Evolutionary conservation across 257 asterid species (phyloP).

Genomic region (Ilex asprella): DNA sequence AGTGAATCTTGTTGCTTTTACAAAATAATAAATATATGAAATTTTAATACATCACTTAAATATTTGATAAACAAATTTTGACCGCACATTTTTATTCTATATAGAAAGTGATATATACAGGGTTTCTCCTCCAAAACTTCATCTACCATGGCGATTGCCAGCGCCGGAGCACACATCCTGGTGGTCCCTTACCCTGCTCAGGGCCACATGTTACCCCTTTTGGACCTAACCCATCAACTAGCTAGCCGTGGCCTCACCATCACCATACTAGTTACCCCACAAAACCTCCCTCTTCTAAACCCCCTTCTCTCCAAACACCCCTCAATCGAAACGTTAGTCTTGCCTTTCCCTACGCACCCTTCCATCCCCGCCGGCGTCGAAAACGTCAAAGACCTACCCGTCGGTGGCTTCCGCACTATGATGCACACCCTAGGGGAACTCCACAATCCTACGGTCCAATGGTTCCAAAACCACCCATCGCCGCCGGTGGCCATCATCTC

Average conservation of each 20-base stretch:
- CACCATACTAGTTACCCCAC: constrained; percentile 69
- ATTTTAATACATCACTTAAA: too few species aligned
- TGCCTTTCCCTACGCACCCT: constrained; percentile 58
- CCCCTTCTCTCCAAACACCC: constrained; percentile 52
- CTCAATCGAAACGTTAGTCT: constrained; percentile 45
- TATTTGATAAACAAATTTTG: too few species aligned
- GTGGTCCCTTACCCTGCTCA: constrained; percentile 85
- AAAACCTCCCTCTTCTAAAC: constrained; percentile 41
- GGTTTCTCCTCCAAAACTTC: too few species aligned
- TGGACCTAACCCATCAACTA: constrained; percentile 56
- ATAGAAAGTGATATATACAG: too few species aligned
- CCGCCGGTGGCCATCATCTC: background rate
- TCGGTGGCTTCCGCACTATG: constrained; percentile 40
- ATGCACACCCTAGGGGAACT: constrained; percentile 22
- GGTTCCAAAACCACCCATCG: constrained; percentile 1
- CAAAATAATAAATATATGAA: too few species aligned
- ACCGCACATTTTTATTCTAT: too few species aligned
- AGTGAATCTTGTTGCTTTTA: too few species aligned
- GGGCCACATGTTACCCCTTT: constrained; percentile 82
- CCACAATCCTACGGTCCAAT: background rate
- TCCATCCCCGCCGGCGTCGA: constrained; percentile 66
- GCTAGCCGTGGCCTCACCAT: constrained; percentile 44
- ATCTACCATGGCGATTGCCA: background rate
- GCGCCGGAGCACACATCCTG: constrained; percentile 40
- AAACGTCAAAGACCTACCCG: constrained; percentile 59